phyloP scores from a whole-genome alignment of 1,284 basidiomycete species.

The Phlebopus sp. region DNA sequence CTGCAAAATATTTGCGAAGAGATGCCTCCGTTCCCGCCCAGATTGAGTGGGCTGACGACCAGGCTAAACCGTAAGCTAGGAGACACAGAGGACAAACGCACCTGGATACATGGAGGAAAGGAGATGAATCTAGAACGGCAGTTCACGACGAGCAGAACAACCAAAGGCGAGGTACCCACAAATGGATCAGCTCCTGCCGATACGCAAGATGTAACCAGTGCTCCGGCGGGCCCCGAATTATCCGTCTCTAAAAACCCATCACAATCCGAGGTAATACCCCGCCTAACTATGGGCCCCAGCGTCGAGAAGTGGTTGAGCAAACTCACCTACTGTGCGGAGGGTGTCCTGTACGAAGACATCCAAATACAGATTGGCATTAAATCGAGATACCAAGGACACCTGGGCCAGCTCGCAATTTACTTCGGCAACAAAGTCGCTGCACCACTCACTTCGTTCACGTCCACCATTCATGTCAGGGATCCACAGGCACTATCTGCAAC shows the following conservation, averaged over 20 bases:
- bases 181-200: conserved; percentile 32
- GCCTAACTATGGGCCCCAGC: conserved; percentile 63
- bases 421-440: conserved; percentile 94
- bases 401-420: conserved; percentile 91
- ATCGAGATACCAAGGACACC: conserved; percentile 90
- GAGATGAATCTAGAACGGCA: conserved; percentile 84
- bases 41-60: conserved; percentile 85
- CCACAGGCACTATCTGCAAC: conserved; percentile 74
- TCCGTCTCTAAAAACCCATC: conserved; percentile 14
- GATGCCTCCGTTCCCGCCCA: conserved; percentile 97
- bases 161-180: conserved; percentile 26
- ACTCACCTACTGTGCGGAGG: conserved; percentile 78
- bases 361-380: conserved; percentile 96
- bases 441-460: conserved; percentile 86
- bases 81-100: conserved; percentile 90
- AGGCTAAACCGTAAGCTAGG: conserved; percentile 87
- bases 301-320: conserved; percentile 91
- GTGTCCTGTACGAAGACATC: conserved; percentile 93
- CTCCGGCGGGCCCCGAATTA: conserved; percentile 70
- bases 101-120: conserved; percentile 94
- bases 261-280: conserved; percentile 38
- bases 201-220: conserved; percentile 62
- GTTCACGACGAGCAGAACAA: conserved; percentile 42
- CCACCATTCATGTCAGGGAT: conserved; percentile 74
- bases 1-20: conserved; percentile 96